These are phyloP conservation scores for Penicillium corylophilum DNA, from an alignment of 2,329 filamentous ascomycete genomes.

Conservation along the genomic window DNA sequence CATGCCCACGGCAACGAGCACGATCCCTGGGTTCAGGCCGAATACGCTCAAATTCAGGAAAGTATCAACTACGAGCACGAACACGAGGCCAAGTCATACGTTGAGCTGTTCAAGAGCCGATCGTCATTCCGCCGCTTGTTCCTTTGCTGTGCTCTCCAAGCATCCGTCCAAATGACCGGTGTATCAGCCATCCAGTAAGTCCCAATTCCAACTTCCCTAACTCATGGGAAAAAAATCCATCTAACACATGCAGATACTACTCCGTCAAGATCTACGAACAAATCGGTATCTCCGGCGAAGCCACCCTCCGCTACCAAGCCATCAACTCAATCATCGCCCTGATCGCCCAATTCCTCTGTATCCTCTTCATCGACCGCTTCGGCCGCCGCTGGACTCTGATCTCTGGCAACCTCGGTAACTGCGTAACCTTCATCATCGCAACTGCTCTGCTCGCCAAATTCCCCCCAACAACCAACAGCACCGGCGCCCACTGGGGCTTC, in stretches of 20 bases:
- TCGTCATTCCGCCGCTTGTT: slow-evolving; percentile 71
- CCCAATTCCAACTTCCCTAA: neutral
- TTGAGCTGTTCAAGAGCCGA: slow-evolving; percentile 64
- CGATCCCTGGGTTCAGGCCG: slow-evolving; percentile 69
- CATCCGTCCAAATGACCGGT: slow-evolving; percentile 73
- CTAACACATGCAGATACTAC: slow-evolving; percentile 54
- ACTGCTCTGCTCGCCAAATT: slow-evolving; percentile 58
- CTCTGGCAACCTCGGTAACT: slow-evolving; percentile 68
- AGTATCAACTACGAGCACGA: slow-evolving; percentile 66
- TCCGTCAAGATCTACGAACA: slow-evolving; percentile 65
- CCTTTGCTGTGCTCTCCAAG: slow-evolving; percentile 68
- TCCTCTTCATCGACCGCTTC: slow-evolving; percentile 63
- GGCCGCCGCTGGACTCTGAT: slow-evolving; percentile 74
- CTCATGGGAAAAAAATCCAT: too few species aligned
- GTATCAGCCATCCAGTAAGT: slow-evolving; percentile 65
- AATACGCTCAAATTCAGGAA: slow-evolving; percentile 70
- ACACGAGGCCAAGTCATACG: slow-evolving; percentile 67
- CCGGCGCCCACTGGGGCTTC: slow-evolving; percentile 53
- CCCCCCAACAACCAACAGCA: slow-evolving; percentile 55
- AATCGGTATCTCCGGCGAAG: slow-evolving; percentile 64
- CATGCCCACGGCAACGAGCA: slow-evolving; percentile 66
- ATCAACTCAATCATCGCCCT: slow-evolving; percentile 72
- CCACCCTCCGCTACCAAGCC: slow-evolving; percentile 72
- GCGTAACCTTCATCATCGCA: slow-evolving; percentile 69
- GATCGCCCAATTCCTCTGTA: slow-evolving; percentile 66